A percentile compares a stretch with the other conserved stretches of the same genome.
Conservation (phyloP, 495 filamentous ascomycete species). For the Xylaria sp. region DNA sequence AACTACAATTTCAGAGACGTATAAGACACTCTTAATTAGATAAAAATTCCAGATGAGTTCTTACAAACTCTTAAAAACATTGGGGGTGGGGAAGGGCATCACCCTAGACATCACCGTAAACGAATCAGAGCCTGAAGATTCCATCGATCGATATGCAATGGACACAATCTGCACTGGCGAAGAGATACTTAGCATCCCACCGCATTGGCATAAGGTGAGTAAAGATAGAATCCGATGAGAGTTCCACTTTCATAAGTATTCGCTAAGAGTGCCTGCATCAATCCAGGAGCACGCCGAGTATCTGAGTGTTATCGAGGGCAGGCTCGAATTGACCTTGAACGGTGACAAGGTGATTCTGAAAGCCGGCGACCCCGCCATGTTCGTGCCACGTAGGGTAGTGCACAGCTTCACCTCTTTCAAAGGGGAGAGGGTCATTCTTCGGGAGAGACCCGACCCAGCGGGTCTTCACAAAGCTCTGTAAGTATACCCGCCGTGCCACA, state of each 20-base stretch:
- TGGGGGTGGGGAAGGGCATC: conserved; percentile 22
- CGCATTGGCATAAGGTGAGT: conserved; percentile 40
- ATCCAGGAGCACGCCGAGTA: conserved; percentile 34
- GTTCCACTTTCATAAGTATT: neutral
- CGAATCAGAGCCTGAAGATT: conserved; percentile 33
- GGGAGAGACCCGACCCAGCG: conserved; percentile 31
- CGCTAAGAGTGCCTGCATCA: neutral
- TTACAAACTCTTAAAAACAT: conserved; percentile 3
- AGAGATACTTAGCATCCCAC: conserved; percentile 30
- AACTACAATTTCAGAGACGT: neutral
- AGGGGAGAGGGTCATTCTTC: conserved; percentile 27
- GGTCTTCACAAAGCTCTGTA: conserved; percentile 34
- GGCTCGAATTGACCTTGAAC: conserved; percentile 30
- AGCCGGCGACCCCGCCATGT: conserved; percentile 29
- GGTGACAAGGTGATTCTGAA: conserved; percentile 31
- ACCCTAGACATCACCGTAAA: conserved; percentile 29
- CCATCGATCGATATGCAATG: conserved; percentile 32
- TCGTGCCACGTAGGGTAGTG: conserved; percentile 26
- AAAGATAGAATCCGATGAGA: neutral
- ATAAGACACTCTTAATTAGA: neutral
- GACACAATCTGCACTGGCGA: conserved; percentile 32
- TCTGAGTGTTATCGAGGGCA: conserved; percentile 32
- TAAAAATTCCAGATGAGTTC: neutral
- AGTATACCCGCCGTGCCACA: conserved; percentile 2
- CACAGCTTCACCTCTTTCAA: conserved; percentile 32